phyloP scores from a whole-genome alignment of 257 asterid genomes.

The Solanum chilense region DNA sequence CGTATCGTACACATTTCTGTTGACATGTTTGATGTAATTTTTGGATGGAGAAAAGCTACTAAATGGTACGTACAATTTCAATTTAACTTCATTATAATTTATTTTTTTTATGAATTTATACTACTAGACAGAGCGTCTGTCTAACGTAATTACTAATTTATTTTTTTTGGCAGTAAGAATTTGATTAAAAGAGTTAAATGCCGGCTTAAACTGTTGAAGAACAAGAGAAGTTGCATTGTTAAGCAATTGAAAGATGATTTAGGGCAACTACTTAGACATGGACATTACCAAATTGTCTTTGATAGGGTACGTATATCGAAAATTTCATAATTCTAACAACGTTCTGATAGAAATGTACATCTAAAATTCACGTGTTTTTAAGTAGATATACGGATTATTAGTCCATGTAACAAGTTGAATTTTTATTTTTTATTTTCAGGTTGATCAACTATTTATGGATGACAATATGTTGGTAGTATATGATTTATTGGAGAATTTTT shows the following conservation, averaged over 20 bases:
- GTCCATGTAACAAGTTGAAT: background rate
- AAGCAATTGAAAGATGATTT: slow-evolving; percentile 51
- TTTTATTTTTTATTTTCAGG: slow-evolving; percentile 26
- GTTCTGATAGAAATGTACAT: background rate
- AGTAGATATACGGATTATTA: background rate
- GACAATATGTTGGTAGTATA: slow-evolving; percentile 36
- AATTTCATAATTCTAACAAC: background rate
- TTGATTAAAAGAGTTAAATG: slow-evolving; percentile 44
- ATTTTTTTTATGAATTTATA: background rate
- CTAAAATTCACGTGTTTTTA: background rate
- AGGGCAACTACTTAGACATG: slow-evolving; percentile 57
- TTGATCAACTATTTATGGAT: slow-evolving; percentile 58
- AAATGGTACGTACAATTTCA: slow-evolving; percentile 37
- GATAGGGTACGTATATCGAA: slow-evolving; percentile 49
- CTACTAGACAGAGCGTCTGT: background rate
- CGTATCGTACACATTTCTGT: background rate
- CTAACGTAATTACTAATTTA: background rate
- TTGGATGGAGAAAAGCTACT: slow-evolving; percentile 89
- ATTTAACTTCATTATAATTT: background rate
- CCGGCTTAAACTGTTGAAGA: slow-evolving; percentile 55
- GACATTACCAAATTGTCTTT: slow-evolving; percentile 45
- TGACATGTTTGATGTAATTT: slow-evolving; percentile 40
- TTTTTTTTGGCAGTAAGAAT: slow-evolving; percentile 37
- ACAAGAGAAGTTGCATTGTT: slow-evolving; percentile 46
- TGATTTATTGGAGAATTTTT: slow-evolving; percentile 46